A percentile compares a stretch with the other conserved stretches of the same genome.
Evolutionary conservation across 2,329 filamentous ascomycete genomes (phyloP).

Genomic region (Alternaria rosae): DNA sequence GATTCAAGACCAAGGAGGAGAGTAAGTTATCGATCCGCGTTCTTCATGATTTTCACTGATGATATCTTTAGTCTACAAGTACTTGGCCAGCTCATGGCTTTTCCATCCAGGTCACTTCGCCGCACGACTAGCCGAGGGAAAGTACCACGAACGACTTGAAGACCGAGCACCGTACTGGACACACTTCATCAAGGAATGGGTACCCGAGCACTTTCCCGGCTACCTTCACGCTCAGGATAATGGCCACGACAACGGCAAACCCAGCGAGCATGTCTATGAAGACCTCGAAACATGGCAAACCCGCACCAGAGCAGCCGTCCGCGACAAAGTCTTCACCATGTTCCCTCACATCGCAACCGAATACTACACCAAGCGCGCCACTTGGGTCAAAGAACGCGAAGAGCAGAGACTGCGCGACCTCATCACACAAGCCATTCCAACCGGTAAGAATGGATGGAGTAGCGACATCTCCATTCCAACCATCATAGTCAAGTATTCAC

Average conservation of each 20-base stretch:
- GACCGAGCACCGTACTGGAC: conserved; percentile 27
- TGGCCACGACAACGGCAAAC: background rate
- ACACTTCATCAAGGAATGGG: conserved; percentile 34
- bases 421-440: conserved; percentile 28
- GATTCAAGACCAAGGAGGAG: conserved; percentile 27
- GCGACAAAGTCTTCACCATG: conserved; percentile 33
- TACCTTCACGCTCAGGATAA: background rate
- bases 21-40: conserved; percentile 16
- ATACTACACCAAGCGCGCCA: conserved; percentile 31
- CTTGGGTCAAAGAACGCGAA: conserved; percentile 24
- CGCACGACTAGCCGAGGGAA: conserved; percentile 26
- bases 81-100: conserved; percentile 29
- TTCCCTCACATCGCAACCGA: conserved; percentile 21
- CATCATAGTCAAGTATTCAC: conserved; percentile 10
- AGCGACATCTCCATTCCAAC: conserved; percentile 14
- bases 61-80: conserved; percentile 28
- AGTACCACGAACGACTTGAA: conserved; percentile 22
- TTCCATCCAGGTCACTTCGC: conserved; percentile 37
- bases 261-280: background rate
- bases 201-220: conserved; percentile 25
- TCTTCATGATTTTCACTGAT: background rate
- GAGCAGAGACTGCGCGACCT: conserved; percentile 26
- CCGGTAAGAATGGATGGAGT: conserved; percentile 20
- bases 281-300: conserved; percentile 29
- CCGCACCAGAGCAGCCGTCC: conserved; percentile 17